Evolutionary conservation across 2,329 filamentous ascomycete species (phyloP).

Genomic region (Pestalotiopsis sp.): DNA sequence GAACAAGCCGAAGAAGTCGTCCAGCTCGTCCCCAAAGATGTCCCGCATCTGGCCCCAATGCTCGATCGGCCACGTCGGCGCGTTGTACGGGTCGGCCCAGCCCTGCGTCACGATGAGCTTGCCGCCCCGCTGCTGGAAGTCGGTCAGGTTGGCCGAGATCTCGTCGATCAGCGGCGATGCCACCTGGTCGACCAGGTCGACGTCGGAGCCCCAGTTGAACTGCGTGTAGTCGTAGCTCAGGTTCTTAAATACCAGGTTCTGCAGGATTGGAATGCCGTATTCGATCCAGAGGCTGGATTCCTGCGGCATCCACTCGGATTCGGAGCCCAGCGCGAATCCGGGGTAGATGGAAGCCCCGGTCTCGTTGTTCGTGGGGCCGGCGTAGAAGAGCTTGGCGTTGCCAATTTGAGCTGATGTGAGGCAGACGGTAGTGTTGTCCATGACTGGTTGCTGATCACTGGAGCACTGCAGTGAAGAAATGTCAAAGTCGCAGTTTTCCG

Average conservation of each 20-base stretch:
- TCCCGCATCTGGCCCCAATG: conserved; percentile 31
- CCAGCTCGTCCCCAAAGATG: conserved; percentile 21
- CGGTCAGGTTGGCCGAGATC: conserved; percentile 31
- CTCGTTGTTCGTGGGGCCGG: conserved; percentile 19
- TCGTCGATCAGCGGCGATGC: conserved; percentile 40
- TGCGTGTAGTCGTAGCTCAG: conserved; percentile 33
- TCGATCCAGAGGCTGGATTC: conserved; percentile 34
- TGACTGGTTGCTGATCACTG: neutral
- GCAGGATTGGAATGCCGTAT: conserved; percentile 41
- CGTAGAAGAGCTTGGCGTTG: conserved; percentile 33
- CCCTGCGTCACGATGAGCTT: conserved; percentile 41
- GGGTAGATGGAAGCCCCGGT: conserved; percentile 34
- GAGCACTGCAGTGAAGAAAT: conserved; percentile 32
- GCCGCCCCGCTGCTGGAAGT: conserved; percentile 32
- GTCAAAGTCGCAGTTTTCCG: conserved; percentile 37
- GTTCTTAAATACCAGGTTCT: conserved; percentile 42
- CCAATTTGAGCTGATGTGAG: conserved; percentile 33
- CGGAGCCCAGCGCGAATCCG: conserved; percentile 41
- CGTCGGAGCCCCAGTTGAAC: conserved; percentile 40
- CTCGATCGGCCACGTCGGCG: conserved; percentile 37
- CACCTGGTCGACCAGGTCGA: conserved; percentile 31
- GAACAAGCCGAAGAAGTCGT: conserved; percentile 36
- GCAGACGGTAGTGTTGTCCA: conserved; percentile 24
- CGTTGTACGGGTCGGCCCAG: conserved; percentile 39
- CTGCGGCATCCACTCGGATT: conserved; percentile 38